These are phyloP conservation scores for Emergomyces orientalis DNA, from an alignment of 2,329 filamentous ascomycete genomes.

Conservation along the genomic window DNA sequence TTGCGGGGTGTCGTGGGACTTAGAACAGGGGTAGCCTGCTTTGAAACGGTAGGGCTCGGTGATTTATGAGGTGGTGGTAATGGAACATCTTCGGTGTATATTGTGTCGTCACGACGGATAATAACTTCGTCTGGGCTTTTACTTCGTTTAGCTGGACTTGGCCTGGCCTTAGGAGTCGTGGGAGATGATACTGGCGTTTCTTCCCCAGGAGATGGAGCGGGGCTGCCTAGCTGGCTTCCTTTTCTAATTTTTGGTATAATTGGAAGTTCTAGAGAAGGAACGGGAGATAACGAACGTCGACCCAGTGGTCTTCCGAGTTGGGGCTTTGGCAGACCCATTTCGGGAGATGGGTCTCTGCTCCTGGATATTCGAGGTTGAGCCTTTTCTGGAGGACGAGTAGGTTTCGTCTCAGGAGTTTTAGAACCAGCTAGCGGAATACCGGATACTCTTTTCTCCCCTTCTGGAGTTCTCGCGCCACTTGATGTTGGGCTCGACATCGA, in stretches of 20 bases:
- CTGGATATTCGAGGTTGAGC: not conserved
- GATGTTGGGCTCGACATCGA: constrained; percentile 23
- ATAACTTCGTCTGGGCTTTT: constrained; percentile 20
- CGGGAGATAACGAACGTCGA: constrained; percentile 36
- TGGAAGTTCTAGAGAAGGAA: constrained; percentile 39
- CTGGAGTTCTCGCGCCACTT: constrained; percentile 1
- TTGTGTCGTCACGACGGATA: constrained; percentile 5
- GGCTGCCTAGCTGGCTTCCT: constrained; percentile 27
- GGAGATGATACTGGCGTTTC: constrained; percentile 12
- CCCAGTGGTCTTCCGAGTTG: constrained; percentile 24
- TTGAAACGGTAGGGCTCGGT: constrained; percentile 36
- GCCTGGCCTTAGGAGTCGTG: constrained; percentile 22
- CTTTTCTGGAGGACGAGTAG: not conserved
- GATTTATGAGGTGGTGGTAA: constrained; percentile 44
- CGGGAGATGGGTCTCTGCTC: not conserved
- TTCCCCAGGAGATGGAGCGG: constrained; percentile 18
- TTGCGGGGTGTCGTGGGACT: constrained; percentile 39
- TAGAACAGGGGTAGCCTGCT: constrained; percentile 38
- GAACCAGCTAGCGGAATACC: not conserved
- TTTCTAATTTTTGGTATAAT: constrained; percentile 36
- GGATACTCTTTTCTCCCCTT: not conserved
- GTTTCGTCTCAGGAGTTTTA: not conserved
- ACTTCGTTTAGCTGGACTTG: constrained; percentile 19
- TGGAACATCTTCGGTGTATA: constrained; percentile 28
- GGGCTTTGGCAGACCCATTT: constrained; percentile 15